Percentiles rank a stretch among this genome's conserved stretches.
phyloP scores from a whole-genome alignment of 108 stramenopile genomes.

The Thalassiosira profunda region DNA sequence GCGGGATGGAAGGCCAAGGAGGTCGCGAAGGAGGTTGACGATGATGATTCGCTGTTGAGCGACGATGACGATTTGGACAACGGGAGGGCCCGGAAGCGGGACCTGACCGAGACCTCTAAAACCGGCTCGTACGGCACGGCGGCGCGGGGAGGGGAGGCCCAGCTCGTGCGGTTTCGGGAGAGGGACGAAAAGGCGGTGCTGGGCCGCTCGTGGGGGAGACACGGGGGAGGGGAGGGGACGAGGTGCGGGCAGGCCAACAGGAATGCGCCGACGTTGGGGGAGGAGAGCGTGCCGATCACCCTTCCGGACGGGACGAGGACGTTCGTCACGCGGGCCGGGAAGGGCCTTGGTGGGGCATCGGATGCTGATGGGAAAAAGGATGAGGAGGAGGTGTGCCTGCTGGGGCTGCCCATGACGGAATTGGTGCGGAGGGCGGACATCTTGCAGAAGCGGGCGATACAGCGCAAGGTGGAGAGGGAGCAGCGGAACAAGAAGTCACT shows the following conservation, averaged over 20 bases:
- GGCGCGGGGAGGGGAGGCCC: conserved; percentile 11
- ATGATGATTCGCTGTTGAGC: conserved; percentile 4
- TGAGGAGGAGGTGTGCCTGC: conserved; percentile 20
- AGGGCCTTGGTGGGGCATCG: neutral
- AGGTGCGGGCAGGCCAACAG: conserved; percentile 13
- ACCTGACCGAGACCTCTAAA: neutral
- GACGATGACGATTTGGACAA: conserved; percentile 27
- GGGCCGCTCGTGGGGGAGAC: conserved; percentile 38
- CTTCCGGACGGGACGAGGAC: conserved; percentile 32
- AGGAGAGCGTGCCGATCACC: conserved; percentile 35
- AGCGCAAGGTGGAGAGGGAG: conserved; percentile 42
- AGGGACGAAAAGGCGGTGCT: conserved; percentile 7
- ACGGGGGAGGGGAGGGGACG: conserved; percentile 4
- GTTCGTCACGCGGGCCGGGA: conserved; percentile 16
- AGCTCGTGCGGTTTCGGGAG: conserved; percentile 34
- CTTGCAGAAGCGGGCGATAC: conserved; percentile 41
- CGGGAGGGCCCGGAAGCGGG: conserved; percentile 3
- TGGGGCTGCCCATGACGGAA: conserved; percentile 53
- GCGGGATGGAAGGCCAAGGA: conserved; percentile 36
- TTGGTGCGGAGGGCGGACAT: conserved; percentile 49
- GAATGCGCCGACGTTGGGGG: conserved; percentile 18
- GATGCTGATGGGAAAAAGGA: neutral
- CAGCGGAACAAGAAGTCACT: conserved; percentile 6
- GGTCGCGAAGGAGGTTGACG: conserved; percentile 1
- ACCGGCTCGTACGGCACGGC: neutral